Percentiles rank a stretch among this genome's conserved stretches.
Conservation (phyloP, 2,329 filamentous ascomycete species). For the Monilinia laxa region DNA sequence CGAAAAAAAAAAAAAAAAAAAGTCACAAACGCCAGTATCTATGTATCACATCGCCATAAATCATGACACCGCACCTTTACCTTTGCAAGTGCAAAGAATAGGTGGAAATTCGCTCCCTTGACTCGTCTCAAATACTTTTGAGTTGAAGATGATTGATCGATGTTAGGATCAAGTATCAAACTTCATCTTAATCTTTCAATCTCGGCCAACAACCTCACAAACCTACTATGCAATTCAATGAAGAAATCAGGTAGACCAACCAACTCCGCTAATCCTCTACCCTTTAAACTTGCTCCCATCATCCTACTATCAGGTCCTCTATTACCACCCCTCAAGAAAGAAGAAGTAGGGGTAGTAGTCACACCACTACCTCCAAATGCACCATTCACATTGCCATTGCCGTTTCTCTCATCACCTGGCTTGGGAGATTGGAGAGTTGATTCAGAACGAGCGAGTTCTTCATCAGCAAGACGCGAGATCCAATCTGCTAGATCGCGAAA, state of each 20-base stretch:
- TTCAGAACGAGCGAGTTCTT: conserved; percentile 54
- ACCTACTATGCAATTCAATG: conserved; percentile 62
- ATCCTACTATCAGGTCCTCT: conserved; percentile 34
- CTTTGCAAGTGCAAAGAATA: background rate
- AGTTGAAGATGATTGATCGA: background rate
- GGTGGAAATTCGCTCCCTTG: background rate
- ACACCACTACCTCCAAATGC: conserved; percentile 22
- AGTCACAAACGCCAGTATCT: conserved; percentile 7
- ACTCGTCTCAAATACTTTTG: background rate
- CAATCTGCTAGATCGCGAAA: conserved; percentile 64
- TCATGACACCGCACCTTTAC: background rate
- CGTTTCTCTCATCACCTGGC: conserved; percentile 18
- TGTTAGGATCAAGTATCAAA: background rate
- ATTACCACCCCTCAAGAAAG: conserved; percentile 36
- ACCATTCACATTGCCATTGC: conserved; percentile 17
- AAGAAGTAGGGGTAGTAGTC: conserved; percentile 26
- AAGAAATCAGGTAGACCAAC: conserved; percentile 68
- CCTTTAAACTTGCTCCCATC: conserved; percentile 54
- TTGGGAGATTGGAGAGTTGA: conserved; percentile 20
- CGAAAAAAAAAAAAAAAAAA: conserved; percentile 10
- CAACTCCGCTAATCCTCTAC: conserved; percentile 63
- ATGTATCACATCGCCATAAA: background rate
- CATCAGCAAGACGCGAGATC: conserved; percentile 64
- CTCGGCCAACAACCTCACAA: conserved; percentile 62
- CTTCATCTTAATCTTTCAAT: conserved; percentile 41